phyloP scores from a whole-genome alignment of 176 grass and related monocot species.

The Panicum miliaceum region DNA sequence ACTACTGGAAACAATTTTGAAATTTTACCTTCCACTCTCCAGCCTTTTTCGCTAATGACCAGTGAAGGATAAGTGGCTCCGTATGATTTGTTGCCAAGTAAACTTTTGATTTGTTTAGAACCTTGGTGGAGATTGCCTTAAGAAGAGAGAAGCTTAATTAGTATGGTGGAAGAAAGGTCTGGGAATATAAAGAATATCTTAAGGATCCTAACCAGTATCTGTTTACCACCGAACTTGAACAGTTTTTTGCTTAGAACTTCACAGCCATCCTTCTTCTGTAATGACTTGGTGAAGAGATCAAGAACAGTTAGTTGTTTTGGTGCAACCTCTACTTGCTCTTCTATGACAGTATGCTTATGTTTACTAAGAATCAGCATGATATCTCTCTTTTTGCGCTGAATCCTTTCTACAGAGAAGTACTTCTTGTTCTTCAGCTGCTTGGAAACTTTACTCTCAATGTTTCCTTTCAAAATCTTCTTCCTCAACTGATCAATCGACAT shows the following conservation, averaged over 20 bases:
- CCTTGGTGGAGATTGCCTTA: slow-evolving; percentile 69
- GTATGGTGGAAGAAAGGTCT: slow-evolving; percentile 33
- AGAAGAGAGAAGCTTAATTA: slow-evolving; percentile 52
- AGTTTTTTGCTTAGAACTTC: slow-evolving; percentile 71
- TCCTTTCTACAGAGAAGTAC: slow-evolving; percentile 84
- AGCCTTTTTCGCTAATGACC: slow-evolving; percentile 62
- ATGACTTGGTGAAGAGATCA: slow-evolving; percentile 66
- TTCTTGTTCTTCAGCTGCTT: slow-evolving; percentile 74
- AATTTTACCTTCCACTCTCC: slow-evolving; percentile 82
- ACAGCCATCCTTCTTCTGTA: slow-evolving; percentile 51
- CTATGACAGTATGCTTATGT: slow-evolving; percentile 46
- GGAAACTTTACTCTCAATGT: slow-evolving; percentile 80
- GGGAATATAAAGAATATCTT: slow-evolving; percentile 37
- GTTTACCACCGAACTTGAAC: slow-evolving; percentile 72
- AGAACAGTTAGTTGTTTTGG: slow-evolving; percentile 59
- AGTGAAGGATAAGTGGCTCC: slow-evolving; percentile 89
- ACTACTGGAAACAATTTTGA: slow-evolving; percentile 8
- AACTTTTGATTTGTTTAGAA: slow-evolving; percentile 70
- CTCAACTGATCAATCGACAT: slow-evolving; percentile 66
- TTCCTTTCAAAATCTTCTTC: slow-evolving; percentile 76
- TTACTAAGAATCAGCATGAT: slow-evolving; percentile 74
- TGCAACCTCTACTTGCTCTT: slow-evolving; percentile 49
- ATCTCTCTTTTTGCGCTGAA: slow-evolving; percentile 81
- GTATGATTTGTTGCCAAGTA: slow-evolving; percentile 70
- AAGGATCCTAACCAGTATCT: slow-evolving; percentile 79